These are phyloP conservation scores for Fraxinus anomala DNA, from an alignment of 257 asterid species.

Conservation along the genomic window DNA sequence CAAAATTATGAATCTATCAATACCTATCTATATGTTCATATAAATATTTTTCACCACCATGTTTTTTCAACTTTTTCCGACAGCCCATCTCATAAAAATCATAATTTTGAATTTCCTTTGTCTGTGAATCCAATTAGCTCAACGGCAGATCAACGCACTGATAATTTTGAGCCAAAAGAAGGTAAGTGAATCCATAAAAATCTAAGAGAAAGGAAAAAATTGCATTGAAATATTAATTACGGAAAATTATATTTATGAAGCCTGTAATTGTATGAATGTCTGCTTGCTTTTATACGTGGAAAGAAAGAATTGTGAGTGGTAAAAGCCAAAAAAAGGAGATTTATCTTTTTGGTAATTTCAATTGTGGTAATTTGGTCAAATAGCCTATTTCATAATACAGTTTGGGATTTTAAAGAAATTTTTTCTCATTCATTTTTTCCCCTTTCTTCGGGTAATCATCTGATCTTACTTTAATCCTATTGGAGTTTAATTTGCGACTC, in stretches of 20 bases:
- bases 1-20: slow-evolving; percentile 29
- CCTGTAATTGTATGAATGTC: not conserved
- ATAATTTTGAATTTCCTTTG: slow-evolving; percentile 37
- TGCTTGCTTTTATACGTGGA: slow-evolving; percentile 34
- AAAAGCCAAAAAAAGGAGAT: slow-evolving; percentile 40
- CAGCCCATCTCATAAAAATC: slow-evolving; percentile 59
- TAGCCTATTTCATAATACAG: too few species aligned
- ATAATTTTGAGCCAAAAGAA: slow-evolving; percentile 44
- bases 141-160: slow-evolving; percentile 48
- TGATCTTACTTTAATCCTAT: too few species aligned
- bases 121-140: slow-evolving; percentile 46
- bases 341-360: slow-evolving; percentile 29
- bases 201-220: slow-evolving; percentile 25
- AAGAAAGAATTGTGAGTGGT: slow-evolving; percentile 33
- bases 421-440: too few species aligned
- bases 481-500: too few species aligned
- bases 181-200: slow-evolving; percentile 60
- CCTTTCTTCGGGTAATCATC: too few species aligned
- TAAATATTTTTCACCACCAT: slow-evolving; percentile 26
- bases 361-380: not conserved
- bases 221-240: not conserved
- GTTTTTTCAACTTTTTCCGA: slow-evolving; percentile 37
- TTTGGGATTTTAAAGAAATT: too few species aligned
- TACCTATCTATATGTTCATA: slow-evolving; percentile 24
- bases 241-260: slow-evolving; percentile 22